Evolutionary conservation across 371 early-diverging fungal genomes (phyloP).

Genomic region (Fennellomyces sp.): DNA sequence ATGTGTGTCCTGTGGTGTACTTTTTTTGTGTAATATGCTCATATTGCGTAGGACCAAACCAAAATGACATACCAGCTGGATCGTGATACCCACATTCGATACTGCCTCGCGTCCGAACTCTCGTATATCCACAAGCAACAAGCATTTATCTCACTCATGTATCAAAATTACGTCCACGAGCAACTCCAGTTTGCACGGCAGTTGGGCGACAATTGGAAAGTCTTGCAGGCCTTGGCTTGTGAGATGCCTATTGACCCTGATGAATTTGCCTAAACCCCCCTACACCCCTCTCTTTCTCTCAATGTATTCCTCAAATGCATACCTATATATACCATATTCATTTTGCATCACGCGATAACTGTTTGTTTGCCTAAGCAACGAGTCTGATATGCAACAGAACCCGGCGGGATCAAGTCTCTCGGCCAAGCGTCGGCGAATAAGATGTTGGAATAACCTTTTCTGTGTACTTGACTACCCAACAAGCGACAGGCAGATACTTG

Average conservation of each 20-base stretch:
- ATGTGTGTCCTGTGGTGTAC: too few relatives aligned
- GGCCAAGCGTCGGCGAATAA: too few relatives aligned
- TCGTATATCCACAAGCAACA: constrained; percentile 46
- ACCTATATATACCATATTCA: too few relatives aligned
- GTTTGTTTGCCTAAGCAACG: too few relatives aligned
- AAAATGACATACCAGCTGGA: constrained; percentile 30
- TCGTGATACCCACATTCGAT: constrained; percentile 36
- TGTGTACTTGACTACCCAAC: too few relatives aligned
- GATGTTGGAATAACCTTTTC: too few relatives aligned
- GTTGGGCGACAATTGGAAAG: constrained; percentile 62
- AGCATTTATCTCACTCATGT: constrained; percentile 54
- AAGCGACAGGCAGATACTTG: too few relatives aligned
- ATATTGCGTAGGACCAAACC: constrained; percentile 19
- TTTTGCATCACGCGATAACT: too few relatives aligned
- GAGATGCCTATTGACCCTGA: constrained; percentile 23
- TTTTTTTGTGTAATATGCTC: not conserved
- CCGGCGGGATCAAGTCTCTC: too few relatives aligned
- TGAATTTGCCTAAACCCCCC: constrained; percentile 18
- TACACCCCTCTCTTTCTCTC: too few relatives aligned
- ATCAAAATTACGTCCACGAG: constrained; percentile 63
- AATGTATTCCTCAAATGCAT: too few relatives aligned
- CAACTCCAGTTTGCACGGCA: constrained; percentile 58
- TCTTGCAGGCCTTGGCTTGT: constrained; percentile 33
- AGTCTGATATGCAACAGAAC: too few relatives aligned
- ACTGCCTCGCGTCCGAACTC: constrained; percentile 35